Base-by-base conservation (phyloP, 2,329 filamentous ascomycete genomes). In the Diaporthe velutina region DNA sequence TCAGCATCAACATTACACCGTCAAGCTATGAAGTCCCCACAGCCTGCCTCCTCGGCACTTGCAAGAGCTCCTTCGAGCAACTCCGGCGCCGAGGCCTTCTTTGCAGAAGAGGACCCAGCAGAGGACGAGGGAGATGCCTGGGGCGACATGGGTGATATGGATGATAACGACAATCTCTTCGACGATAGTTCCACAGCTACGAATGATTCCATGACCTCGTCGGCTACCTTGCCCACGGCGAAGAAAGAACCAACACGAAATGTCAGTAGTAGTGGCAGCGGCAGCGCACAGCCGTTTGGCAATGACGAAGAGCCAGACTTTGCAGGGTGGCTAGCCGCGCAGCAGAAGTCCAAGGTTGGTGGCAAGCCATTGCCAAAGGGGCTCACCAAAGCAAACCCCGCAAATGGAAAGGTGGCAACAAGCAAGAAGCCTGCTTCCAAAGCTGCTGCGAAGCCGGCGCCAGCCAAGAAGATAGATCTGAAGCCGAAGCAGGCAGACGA, bases 241-340 rank as follows among this genome's bases (percentile, higher is more conserved):
- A 77, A 79, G 64, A 82, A 83, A 42, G 79, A 81, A 28, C 71
- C 75, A 7, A 54, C 74, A 2, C 75, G 54, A 50, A 78, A 75
- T 33, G 74, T 75, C 38, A 76, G 74, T 22, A 72, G 71, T 33
- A 77, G 76, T 54, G 40, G 78, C 84, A 22, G 79, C 82, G 25
- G 78, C 81, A 54, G 80, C 80, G 79, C 84, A 40, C 85, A 88
- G 9, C 88, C 93, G 0, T 96, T 93, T 77, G 94, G 96, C 75
- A 95, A 98, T 78, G 92, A 94, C 35, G 92, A 93, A 3, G 96
- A 99, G 82, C 96, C 96, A 0, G 97, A 98, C 83, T 98, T 99
- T 83, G 96, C 95, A 7, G 96, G 95, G 7, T 98, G 97, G 96
- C 84, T 98, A 30, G 95, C 95, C 17, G 95, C 96, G 17, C 95